Evolutionary conservation across 2,329 filamentous ascomycete species (phyloP).

Genomic region (Phialophora expanda): DNA sequence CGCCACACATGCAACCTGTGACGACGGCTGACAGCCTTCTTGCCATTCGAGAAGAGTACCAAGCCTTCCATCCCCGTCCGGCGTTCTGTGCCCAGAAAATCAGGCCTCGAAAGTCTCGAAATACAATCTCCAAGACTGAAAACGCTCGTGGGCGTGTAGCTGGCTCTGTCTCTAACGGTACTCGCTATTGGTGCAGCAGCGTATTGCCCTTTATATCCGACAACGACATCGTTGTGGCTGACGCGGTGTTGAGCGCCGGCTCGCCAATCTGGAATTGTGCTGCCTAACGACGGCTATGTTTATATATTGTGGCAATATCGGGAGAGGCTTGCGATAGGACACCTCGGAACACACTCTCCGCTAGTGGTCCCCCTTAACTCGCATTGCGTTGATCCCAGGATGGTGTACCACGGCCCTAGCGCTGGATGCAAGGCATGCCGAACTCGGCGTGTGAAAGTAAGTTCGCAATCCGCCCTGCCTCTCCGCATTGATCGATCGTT

Average conservation of each 20-base stretch:
- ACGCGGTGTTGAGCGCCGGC: not conserved
- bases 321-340: slow-evolving; percentile 24
- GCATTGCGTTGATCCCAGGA: slow-evolving; percentile 15
- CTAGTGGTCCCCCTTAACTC: slow-evolving; percentile 1
- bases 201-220: not conserved
- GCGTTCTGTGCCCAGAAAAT: slow-evolving; percentile 7
- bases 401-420: slow-evolving; percentile 41
- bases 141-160: not conserved
- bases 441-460: slow-evolving; percentile 38
- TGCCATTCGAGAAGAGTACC: not conserved
- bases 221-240: slow-evolving; percentile 27
- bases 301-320: slow-evolving; percentile 21
- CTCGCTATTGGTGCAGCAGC: slow-evolving; percentile 4
- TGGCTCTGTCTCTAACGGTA: not conserved
- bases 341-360: slow-evolving; percentile 3
- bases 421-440: slow-evolving; percentile 38
- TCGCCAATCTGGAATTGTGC: slow-evolving; percentile 17
- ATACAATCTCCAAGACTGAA: not conserved
- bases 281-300: slow-evolving; percentile 12
- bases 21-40: not conserved
- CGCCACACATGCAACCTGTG: not conserved
- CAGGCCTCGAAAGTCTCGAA: slow-evolving; percentile 7
- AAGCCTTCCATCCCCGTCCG: slow-evolving; percentile 1
- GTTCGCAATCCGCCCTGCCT: slow-evolving; percentile 6
- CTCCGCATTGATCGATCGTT: not conserved